Percentiles rank a stretch among this genome's conserved stretches.
phyloP scores from a whole-genome alignment of 1,139 yeast species.

The Pneumocystis canis region DNA sequence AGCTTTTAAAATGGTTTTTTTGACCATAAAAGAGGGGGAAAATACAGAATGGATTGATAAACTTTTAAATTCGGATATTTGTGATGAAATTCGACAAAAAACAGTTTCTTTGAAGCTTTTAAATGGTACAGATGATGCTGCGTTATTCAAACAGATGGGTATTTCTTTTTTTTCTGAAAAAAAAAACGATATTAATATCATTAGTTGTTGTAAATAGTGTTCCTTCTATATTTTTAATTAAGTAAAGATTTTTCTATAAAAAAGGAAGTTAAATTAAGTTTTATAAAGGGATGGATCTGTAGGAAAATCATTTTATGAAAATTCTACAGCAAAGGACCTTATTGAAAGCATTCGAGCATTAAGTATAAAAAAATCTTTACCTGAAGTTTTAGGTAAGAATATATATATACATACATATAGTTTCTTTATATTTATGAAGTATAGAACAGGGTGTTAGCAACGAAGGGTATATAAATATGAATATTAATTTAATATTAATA shows the following conservation, averaged over 20 bases:
- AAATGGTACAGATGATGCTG: not conserved
- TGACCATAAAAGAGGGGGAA: not conserved
- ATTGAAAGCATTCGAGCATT: not conserved
- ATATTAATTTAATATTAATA: not conserved
- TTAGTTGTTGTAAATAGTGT: not conserved
- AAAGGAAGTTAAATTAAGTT: not conserved
- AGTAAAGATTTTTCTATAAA: not conserved
- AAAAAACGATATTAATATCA: not conserved
- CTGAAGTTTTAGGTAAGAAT: not conserved
- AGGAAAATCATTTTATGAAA: not conserved
- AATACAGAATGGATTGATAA: not conserved
- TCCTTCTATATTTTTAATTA: not conserved
- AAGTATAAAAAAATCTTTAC: not conserved
- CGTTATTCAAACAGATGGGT: not conserved
- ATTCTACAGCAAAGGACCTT: not conserved
- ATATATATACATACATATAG: not conserved
- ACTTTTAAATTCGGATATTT: not conserved
- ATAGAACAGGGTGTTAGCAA: not conserved
- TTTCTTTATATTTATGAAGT: not conserved
- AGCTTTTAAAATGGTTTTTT: not conserved
- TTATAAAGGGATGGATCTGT: not conserved
- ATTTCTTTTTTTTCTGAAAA: not conserved
- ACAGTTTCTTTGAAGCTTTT: not conserved
- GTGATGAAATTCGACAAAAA: not conserved
- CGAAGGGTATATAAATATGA: not conserved